Evolutionary conservation across 192 early-diverging fungal species (phyloP), one percentile per base, ranked within the genome.

Genomic region (Backusella tuberculispora): DNA sequence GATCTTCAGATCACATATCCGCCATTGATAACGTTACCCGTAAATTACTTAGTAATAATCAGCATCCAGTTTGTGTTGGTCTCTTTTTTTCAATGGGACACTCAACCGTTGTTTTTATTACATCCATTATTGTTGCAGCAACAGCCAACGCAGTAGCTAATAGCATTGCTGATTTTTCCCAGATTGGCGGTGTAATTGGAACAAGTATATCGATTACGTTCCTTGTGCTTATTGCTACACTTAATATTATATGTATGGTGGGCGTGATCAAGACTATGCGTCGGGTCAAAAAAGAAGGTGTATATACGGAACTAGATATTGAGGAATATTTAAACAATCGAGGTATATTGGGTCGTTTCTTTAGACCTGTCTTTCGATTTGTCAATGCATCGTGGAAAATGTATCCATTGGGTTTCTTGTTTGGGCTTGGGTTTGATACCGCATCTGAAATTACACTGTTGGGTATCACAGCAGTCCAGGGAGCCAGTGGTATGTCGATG

Each of bases 11-110:
- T 69, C 91, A 93, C 74, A 86, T 92, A 37, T 88, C 91, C 1
- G 91, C 91, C 4, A 92, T 92, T 73, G 91, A 92, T 71, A 92
- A 92, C 69, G 88, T 92, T 12, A 92, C 91, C 13, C 79, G 91
- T 15, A 86, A 87, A 47, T 78, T 93, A 17, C 76, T 90, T 0
- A 74, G 77, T 40, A 74, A 83, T 29, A 72, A 72, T 14, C 64
- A 85, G 41, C 73, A 75, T 40, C 86, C 91, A 1, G 79, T 91
- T 0, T 82, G 84, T 47, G 90, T 93, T 19, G 91, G 91, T 0
- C 75, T 92, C 0, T 93, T 86, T 53, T 93, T 93, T 69, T 86
- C 91, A 1, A 76, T 91, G 3, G 91, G 91, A 0, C 91, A 93
- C 70, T 92, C 91, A 9, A 93, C 91, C 10, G 85, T 93, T 26